These are phyloP conservation scores for Rhizopus arrhizus DNA, from an alignment of 371 early-diverging fungal genomes.

Conservation along the genomic window DNA sequence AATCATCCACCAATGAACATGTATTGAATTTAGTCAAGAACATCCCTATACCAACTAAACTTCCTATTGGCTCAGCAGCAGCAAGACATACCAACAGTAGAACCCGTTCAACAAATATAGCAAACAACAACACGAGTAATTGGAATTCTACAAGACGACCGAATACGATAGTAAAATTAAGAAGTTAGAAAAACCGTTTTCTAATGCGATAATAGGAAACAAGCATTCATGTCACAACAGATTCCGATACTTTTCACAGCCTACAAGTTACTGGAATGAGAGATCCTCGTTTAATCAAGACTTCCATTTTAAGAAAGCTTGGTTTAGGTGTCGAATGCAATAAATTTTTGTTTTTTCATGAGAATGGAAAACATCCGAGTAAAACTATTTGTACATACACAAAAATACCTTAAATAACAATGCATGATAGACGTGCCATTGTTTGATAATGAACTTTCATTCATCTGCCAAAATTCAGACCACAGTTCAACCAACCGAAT, in stretches of 20 bases:
- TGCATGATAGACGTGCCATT: constrained; percentile 35
- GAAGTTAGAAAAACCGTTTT: too few species aligned
- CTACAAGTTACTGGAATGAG: constrained; percentile 47
- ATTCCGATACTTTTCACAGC: constrained; percentile 46
- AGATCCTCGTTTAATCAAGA: constrained; percentile 42
- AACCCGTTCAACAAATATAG: neutral
- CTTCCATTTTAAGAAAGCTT: constrained; percentile 42
- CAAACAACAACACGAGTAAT: too few species aligned
- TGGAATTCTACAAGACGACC: constrained; percentile 12
- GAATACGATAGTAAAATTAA: neutral
- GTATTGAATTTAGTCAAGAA: constrained; percentile 29
- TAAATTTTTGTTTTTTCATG: constrained; percentile 45
- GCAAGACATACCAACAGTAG: neutral
- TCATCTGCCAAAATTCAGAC: constrained; percentile 47
- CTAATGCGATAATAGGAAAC: too few species aligned
- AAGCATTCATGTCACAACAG: constrained; percentile 26
- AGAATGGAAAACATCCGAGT: constrained; percentile 47
- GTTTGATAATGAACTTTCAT: constrained; percentile 39
- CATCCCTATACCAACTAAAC: constrained; percentile 22
- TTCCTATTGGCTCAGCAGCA: constrained; percentile 1
- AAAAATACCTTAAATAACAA: neutral
- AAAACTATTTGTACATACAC: neutral
- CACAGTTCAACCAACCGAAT: constrained; percentile 43
- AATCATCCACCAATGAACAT: constrained; percentile 33
- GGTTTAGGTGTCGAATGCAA: constrained; percentile 36